Percentiles rank a stretch among this genome's conserved stretches.
Evolutionary conservation across 148 eudicot species (phyloP).

Genomic region (Drosera capensis): DNA sequence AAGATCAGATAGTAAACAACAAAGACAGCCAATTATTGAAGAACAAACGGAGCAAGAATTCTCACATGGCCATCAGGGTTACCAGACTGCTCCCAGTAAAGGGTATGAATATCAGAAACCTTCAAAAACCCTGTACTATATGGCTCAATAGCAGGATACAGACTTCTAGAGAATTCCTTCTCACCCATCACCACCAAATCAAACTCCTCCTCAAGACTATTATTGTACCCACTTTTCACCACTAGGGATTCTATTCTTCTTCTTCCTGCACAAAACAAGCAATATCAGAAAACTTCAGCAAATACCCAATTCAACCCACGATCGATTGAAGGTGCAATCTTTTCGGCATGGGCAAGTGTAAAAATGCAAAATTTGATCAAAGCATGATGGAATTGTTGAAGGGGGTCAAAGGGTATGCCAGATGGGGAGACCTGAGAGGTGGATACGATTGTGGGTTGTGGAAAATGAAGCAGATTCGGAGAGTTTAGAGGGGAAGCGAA

Average conservation of each 20-base stretch:
- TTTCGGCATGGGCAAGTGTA: too few relatives aligned
- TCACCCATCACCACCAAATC: constrained; percentile 39
- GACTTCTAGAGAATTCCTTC: constrained; percentile 19
- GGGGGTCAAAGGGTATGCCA: too few relatives aligned
- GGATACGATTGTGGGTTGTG: too few relatives aligned
- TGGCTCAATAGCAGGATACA: constrained; percentile 68
- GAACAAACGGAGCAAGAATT: neutral
- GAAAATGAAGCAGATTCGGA: too few relatives aligned
- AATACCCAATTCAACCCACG: neutral
- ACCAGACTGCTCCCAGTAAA: constrained; percentile 96
- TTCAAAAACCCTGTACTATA: constrained; percentile 60
- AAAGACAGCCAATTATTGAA: neutral
- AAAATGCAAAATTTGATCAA: too few relatives aligned
- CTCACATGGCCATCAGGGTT: constrained; percentile 92
- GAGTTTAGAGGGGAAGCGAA: too few relatives aligned
- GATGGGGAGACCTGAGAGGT: too few relatives aligned
- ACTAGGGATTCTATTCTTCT: constrained; percentile 13
- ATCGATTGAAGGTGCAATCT: too few relatives aligned
- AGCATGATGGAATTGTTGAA: too few relatives aligned
- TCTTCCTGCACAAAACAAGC: constrained; percentile 26
- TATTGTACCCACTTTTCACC: too few relatives aligned
- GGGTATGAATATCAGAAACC: constrained; percentile 77
- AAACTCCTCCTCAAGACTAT: constrained; percentile 21
- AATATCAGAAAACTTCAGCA: neutral
- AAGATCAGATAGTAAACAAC: neutral